phyloP scores from a whole-genome alignment of 495 filamentous ascomycete species.

The Penicillium cinerascens region DNA sequence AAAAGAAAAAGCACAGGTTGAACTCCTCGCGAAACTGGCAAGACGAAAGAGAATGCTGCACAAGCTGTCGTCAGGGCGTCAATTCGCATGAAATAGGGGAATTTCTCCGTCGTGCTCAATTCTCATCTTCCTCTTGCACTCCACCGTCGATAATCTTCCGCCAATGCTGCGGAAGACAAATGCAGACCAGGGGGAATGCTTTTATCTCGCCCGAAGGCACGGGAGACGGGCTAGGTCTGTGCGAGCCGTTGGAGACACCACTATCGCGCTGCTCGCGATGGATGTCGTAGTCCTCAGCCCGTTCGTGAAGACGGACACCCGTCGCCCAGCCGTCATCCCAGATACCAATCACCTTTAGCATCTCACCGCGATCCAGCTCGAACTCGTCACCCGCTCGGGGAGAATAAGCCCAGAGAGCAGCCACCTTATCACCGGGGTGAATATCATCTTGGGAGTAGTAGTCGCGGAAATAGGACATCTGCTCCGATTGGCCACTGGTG shows the following conservation, averaged over 20 bases:
- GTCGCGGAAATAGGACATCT: constrained; percentile 92
- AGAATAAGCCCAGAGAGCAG: constrained; percentile 94
- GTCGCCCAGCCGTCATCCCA: constrained; percentile 99
- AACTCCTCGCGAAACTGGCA: constrained; percentile 20
- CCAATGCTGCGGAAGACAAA: constrained; percentile 97
- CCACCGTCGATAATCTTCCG: constrained; percentile 87
- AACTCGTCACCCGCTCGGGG: constrained; percentile 94
- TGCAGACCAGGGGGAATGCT: constrained; percentile 96
- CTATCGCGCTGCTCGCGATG: constrained; percentile 82
- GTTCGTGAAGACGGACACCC: constrained; percentile 75
- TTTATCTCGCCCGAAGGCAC: constrained; percentile 83
- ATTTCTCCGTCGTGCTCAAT: constrained; percentile 21
- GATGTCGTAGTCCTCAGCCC: constrained; percentile 84
- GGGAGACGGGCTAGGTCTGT: constrained; percentile 57
- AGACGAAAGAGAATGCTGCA: constrained; percentile 27
- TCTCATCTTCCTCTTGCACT: constrained; percentile 31
- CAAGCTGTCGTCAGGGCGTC: constrained; percentile 44
- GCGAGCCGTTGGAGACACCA: constrained; percentile 84
- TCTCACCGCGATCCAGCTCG: constrained; percentile 89
- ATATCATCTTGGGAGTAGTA: constrained; percentile 99
- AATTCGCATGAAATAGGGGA: constrained; percentile 30
- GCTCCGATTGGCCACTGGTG: constrained; percentile 89
- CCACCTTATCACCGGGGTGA: constrained; percentile 82
- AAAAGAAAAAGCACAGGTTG: constrained; percentile 15
- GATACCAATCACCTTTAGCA: constrained; percentile 97